Percentiles rank a stretch among this genome's conserved stretches.
These are phyloP conservation scores for Coemansia sp. DNA, from an alignment of 192 early-diverging fungal species.

Conservation along the genomic window DNA sequence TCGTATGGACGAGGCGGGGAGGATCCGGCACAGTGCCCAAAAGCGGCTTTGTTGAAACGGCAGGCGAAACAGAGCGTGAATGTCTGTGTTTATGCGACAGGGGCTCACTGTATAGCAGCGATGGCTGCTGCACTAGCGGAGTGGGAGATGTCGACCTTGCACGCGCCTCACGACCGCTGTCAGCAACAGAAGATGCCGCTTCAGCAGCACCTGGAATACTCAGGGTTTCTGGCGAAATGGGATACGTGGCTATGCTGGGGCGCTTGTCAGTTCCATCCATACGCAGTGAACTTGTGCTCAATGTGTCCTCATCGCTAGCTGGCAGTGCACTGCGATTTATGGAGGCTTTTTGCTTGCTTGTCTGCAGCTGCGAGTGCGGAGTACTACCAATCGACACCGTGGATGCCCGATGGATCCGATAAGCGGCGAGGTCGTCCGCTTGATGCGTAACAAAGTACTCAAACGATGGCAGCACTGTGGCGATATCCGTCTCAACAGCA, in stretches of 20 bases:
- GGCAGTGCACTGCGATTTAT: background rate
- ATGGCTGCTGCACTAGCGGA: slow-evolving; percentile 23
- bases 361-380: background rate
- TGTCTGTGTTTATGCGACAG: slow-evolving; percentile 34
- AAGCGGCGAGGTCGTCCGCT: slow-evolving; percentile 20
- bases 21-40: background rate
- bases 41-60: background rate
- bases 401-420: slow-evolving; percentile 41
- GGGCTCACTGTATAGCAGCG: slow-evolving; percentile 7
- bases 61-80: slow-evolving; percentile 36
- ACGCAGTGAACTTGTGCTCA: background rate
- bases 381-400: slow-evolving; percentile 26
- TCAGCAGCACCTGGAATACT: background rate
- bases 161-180: slow-evolving; percentile 5
- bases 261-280: slow-evolving; percentile 1
- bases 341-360: background rate
- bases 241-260: slow-evolving; percentile 4
- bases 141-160: slow-evolving; percentile 36
- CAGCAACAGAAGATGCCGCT: background rate
- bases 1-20: slow-evolving; percentile 2
- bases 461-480: slow-evolving; percentile 35
- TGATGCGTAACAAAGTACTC: slow-evolving; percentile 45
- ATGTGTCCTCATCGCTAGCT: background rate
- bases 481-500: slow-evolving; percentile 36
- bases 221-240: background rate